Percentiles rank a stretch among this genome's conserved stretches.
phyloP scores from a whole-genome alignment of 225 moss, liverwort and hornwort genomes.

The Climacium dendroides region DNA sequence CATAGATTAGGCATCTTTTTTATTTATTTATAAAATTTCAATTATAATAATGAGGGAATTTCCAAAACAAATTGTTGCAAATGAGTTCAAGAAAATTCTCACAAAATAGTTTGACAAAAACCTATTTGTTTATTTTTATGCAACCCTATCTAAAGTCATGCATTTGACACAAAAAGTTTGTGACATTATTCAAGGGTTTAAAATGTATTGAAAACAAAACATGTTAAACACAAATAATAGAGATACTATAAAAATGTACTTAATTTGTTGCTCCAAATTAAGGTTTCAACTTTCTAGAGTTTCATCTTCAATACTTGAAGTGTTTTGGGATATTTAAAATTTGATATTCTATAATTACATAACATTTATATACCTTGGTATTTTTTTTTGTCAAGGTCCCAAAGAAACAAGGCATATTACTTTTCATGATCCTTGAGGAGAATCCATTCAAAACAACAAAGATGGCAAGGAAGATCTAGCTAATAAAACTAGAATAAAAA shows the following conservation, averaged over 20 bases:
- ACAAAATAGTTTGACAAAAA: neutral
- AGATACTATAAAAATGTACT: neutral
- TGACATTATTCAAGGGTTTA: neutral
- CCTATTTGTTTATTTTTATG: neutral
- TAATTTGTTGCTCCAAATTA: neutral
- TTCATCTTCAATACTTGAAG: too few species aligned
- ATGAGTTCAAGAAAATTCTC: neutral
- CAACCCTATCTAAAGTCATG: rapidly evolving
- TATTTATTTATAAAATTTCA: neutral
- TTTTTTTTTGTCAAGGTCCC: too few species aligned
- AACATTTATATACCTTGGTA: too few species aligned
- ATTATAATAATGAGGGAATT: neutral
- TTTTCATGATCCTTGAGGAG: too few species aligned
- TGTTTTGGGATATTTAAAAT: too few species aligned
- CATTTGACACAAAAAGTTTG: rapidly evolving
- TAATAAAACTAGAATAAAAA: too few species aligned
- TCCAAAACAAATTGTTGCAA: neutral
- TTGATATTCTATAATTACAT: too few species aligned
- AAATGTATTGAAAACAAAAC: neutral
- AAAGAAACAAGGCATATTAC: too few species aligned
- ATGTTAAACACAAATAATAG: neutral
- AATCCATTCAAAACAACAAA: too few species aligned
- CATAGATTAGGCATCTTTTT: neutral
- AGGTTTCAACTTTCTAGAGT: too few species aligned
- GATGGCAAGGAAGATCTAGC: too few species aligned